Evolutionary conservation across 352 stramenopile genomes (phyloP), one percentile per base, ranked within the genome.

Genomic region (Phytophthora sansomeana): DNA sequence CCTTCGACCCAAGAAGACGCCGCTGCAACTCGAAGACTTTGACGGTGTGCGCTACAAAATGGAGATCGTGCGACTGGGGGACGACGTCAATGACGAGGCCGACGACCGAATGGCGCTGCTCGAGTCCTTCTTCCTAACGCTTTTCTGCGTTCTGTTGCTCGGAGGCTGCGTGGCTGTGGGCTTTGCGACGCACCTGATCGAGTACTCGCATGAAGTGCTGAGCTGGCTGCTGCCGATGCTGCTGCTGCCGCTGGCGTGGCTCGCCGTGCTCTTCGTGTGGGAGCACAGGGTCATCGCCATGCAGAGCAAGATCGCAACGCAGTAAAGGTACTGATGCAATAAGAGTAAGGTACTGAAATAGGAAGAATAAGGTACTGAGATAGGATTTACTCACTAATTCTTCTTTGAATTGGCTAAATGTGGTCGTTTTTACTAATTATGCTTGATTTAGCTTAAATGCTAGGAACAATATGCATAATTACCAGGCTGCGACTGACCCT

Each of bases 1-100:
- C 1, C 50, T 67, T 16, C 44, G 53, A 10, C 14, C 64, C 17
- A 58, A 72, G n/a, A 51, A 66, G 43, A 21, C 24, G 8, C 60
- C 38, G 8, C 69, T 92, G 19, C 65, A 67, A 5, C 75, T 75
- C n/a, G 81, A 88, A 17, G 81, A 92, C 61, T 90, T 92, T 61
- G 74, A 87, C 47, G 78, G 83, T 59, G 71, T 88, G 41, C 70
- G 80, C 36, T 89, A 92, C 74, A 81, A 74, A 63, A 72, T 87
- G 29, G 81, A 91, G 65, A 70, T 82, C 19, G 77, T 88, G 35
- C 78, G 69, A 9, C 39, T 86, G 14, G 50, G 44, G 16, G 66
- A 64, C 16, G 38, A 44, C 39, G 28, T 26, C n/a, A 38, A 56
- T 11, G 28, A 69, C 42, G 41, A 43, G 28, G 39, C 32, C 16